Evolutionary conservation across 1,139 yeast genomes (phyloP).

Genomic region (Diutina siamensis): DNA sequence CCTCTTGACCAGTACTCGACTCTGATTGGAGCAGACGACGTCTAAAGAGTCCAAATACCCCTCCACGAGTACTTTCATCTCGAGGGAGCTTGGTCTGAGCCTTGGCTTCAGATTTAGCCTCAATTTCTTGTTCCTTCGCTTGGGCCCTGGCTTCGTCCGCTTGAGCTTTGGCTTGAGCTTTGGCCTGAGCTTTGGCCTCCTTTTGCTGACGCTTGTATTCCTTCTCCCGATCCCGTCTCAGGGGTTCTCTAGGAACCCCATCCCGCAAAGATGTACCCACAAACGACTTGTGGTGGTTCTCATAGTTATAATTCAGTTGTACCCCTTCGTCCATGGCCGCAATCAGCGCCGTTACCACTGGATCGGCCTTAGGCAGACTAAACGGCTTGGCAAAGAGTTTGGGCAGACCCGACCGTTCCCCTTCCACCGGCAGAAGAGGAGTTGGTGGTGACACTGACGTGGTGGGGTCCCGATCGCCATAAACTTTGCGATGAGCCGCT

Average conservation of each 20-base stretch:
- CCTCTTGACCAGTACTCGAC: neutral
- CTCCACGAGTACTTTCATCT: neutral
- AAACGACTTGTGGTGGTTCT: constrained; percentile 4
- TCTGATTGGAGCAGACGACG: neutral
- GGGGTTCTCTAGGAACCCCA: neutral
- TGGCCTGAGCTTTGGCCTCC: neutral
- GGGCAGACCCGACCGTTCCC: neutral
- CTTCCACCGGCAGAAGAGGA: neutral
- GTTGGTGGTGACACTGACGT: neutral
- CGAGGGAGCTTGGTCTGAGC: neutral
- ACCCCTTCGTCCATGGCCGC: constrained; percentile 3
- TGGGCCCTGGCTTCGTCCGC: constrained; percentile 1
- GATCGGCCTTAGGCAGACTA: neutral
- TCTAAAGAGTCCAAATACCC: neutral
- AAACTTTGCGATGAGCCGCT: constrained; percentile 4
- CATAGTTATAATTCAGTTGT: constrained; percentile 2
- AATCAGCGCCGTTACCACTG: neutral
- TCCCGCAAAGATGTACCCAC: constrained; percentile 1
- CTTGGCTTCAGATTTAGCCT: constrained; percentile 1
- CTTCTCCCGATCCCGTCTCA: neutral
- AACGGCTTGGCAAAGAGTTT: neutral
- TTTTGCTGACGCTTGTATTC: neutral
- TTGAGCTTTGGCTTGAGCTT: neutral
- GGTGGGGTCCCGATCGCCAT: neutral
- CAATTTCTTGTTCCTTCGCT: neutral